phyloP scores from a whole-genome alignment of 768 basidiomycete genomes.

The Suillus plorans region DNA sequence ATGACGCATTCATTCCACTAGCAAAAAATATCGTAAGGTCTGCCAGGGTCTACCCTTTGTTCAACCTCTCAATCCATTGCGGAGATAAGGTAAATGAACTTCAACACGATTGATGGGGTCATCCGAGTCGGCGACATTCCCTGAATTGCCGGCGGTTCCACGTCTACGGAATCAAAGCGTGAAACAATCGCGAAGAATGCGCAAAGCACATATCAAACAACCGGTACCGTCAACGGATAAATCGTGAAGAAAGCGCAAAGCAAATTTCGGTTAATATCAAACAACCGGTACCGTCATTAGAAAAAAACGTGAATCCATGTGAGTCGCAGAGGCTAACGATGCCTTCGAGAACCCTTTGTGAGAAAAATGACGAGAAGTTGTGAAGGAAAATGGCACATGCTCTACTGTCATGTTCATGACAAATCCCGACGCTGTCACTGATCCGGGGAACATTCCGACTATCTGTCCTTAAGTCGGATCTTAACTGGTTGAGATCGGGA shows the following conservation, averaged over 20 bases:
- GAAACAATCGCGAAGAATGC: neutral
- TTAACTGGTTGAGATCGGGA: neutral
- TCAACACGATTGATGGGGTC: slow-evolving; percentile 6
- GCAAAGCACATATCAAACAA: neutral
- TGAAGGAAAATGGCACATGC: slow-evolving; percentile 2
- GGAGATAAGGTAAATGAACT: slow-evolving; percentile 27
- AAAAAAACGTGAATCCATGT: neutral
- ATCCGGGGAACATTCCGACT: neutral
- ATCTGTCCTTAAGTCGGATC: neutral
- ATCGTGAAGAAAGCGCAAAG: too few relatives aligned
- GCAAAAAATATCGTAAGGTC: slow-evolving; percentile 16
- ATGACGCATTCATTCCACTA: neutral
- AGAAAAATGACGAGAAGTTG: slow-evolving; percentile 9
- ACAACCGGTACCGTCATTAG: too few relatives aligned
- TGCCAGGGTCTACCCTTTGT: slow-evolving; percentile 20
- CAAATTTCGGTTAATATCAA: too few relatives aligned
- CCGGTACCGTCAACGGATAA: neutral
- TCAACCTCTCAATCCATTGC: slow-evolving; percentile 11
- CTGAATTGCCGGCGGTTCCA: slow-evolving; percentile 11
- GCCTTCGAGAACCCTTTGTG: slow-evolving; percentile 9
- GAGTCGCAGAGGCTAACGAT: slow-evolving; percentile 1
- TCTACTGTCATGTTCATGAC: neutral
- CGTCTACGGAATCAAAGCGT: neutral
- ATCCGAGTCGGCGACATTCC: slow-evolving; percentile 7
- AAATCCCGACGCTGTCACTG: neutral